These are phyloP conservation scores for Emmonsia crescens DNA, from an alignment of 2,329 filamentous ascomycete genomes.

Conservation along the genomic window DNA sequence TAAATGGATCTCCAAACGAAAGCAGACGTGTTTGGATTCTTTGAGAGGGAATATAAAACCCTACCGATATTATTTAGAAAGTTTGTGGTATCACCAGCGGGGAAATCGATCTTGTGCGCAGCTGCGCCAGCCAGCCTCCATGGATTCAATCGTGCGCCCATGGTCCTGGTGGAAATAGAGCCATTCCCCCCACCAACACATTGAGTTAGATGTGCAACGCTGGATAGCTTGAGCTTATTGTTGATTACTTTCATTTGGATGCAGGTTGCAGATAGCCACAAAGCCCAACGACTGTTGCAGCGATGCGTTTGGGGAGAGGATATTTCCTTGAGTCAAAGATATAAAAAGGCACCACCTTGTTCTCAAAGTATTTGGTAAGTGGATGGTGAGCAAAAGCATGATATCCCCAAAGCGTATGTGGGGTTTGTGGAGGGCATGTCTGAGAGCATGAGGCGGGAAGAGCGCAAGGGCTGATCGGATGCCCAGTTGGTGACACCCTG, in stretches of 20 bases:
- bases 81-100: slow-evolving; percentile 55
- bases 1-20: not conserved
- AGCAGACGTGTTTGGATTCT: not conserved
- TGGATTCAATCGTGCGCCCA: slow-evolving; percentile 54
- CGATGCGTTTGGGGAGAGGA: not conserved
- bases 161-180: slow-evolving; percentile 57
- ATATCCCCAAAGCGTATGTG: not conserved
- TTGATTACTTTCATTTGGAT: too few relatives aligned
- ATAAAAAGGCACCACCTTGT: not conserved
- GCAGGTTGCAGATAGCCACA: too few relatives aligned
- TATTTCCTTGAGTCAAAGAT: not conserved
- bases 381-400: not conserved
- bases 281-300: too few relatives aligned
- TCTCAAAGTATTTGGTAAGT: not conserved
- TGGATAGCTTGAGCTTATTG: not conserved
- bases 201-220: not conserved
- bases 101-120: slow-evolving; percentile 57
- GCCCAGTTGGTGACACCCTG: too few relatives aligned
- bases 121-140: slow-evolving; percentile 48
- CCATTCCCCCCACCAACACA: slow-evolving; percentile 53
- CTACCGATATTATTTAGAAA: slow-evolving; percentile 51
- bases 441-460: too few relatives aligned
- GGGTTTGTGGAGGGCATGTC: not conserved
- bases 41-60: slow-evolving; percentile 17
- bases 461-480: not conserved